phyloP scores from a whole-genome alignment of 768 basidiomycete genomes.

The Mrakia hoshinonis region DNA sequence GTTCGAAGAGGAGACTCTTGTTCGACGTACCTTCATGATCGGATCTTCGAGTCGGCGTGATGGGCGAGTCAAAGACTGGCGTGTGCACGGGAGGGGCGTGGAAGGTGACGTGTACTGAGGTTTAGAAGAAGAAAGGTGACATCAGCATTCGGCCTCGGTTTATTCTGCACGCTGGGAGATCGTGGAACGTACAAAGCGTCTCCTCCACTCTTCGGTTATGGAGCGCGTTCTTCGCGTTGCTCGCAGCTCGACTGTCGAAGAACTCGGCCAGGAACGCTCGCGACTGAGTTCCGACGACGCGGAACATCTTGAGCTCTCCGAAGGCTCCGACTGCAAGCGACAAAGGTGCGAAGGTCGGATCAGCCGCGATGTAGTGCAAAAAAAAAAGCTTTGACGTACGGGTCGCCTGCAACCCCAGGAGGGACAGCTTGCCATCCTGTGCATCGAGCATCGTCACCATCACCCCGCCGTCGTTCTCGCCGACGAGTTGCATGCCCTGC shows the following conservation, averaged over 20 bases:
- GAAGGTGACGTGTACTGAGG: constrained; percentile 10
- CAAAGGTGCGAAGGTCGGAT: background rate
- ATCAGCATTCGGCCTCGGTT: background rate
- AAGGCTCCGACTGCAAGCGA: background rate
- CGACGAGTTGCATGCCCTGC: constrained; percentile 12
- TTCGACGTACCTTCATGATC: constrained; percentile 8
- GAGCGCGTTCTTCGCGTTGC: background rate
- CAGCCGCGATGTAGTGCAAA: background rate
- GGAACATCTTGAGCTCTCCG: constrained; percentile 7
- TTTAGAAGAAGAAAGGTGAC: background rate
- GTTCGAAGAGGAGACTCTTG: too few species aligned
- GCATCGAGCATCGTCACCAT: constrained; percentile 10
- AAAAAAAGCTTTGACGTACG: background rate
- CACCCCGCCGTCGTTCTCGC: constrained; percentile 16
- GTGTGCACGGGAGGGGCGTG: background rate
- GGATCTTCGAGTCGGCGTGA: background rate
- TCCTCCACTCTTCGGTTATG: constrained; percentile 18
- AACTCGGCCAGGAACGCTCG: constrained; percentile 22
- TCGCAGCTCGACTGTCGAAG: constrained; percentile 16
- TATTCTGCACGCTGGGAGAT: background rate
- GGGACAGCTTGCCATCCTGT: background rate
- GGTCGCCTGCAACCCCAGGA: constrained; percentile 6
- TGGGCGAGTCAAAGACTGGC: background rate
- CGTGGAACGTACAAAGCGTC: background rate
- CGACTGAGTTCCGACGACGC: constrained; percentile 2